Percentiles rank a stretch among this genome's conserved stretches.
phyloP scores from a whole-genome alignment of 2,329 filamentous ascomycete genomes.

The Rhytidhysteron rufulum region DNA sequence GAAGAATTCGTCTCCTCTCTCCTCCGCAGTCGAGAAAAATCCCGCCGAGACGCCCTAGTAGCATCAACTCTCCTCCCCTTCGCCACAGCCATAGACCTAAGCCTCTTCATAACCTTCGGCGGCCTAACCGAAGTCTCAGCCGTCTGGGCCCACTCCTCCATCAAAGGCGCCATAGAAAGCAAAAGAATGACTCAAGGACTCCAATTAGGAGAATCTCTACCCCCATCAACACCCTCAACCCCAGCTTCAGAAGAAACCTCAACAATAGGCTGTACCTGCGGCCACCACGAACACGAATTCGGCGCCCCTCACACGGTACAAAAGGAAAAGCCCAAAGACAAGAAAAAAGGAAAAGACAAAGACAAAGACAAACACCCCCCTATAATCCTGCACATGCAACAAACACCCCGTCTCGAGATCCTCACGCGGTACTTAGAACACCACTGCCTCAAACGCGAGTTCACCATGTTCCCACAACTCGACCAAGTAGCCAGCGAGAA shows the following conservation, averaged over 20 bases:
- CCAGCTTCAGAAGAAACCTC: slow-evolving; percentile 3
- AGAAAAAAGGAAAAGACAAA: slow-evolving; percentile 10
- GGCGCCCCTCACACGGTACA: slow-evolving; percentile 2
- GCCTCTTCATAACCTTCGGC: slow-evolving; percentile 36
- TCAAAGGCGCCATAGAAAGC: slow-evolving; percentile 42
- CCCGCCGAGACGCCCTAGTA: slow-evolving; percentile 40
- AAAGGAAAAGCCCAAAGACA: slow-evolving; percentile 2
- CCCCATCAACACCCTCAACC: too few relatives aligned
- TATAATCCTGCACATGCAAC: slow-evolving; percentile 35
- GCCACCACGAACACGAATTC: slow-evolving; percentile 11
- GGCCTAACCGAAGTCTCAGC: slow-evolving; percentile 33
- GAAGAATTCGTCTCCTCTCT: slow-evolving; percentile 41
- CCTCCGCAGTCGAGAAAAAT: slow-evolving; percentile 39
- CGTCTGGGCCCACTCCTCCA: slow-evolving; percentile 40
- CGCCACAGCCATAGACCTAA: slow-evolving; percentile 30
- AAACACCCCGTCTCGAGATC: slow-evolving; percentile 32
- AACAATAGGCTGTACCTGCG: slow-evolving; percentile 12
- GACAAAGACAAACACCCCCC: slow-evolving; percentile 24
- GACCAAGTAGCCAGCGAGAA: slow-evolving; percentile 15
- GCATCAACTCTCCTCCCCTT: slow-evolving; percentile 42
- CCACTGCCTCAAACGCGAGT: slow-evolving; percentile 34
- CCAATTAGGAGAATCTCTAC: slow-evolving; percentile 5
- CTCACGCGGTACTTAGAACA: slow-evolving; percentile 38
- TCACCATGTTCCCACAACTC: slow-evolving; percentile 30
- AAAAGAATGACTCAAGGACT: slow-evolving; percentile 38